phyloP scores from a whole-genome alignment of 176 grass and related monocot species.

The Pontederia paniculata region DNA sequence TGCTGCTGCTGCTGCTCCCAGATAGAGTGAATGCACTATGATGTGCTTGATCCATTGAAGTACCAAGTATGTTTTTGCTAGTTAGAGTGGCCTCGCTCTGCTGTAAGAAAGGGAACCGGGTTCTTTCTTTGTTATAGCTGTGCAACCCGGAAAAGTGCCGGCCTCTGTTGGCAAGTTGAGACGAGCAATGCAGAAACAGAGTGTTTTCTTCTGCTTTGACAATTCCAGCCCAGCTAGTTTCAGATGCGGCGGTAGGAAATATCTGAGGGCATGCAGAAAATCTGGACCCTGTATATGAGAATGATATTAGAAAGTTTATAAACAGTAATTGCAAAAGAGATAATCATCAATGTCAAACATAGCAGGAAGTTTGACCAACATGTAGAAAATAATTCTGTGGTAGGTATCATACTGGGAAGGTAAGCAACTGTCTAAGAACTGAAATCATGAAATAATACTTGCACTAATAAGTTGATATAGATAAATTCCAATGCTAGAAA shows the following conservation, averaged over 20 bases:
- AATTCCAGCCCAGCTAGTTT: constrained; percentile 30
- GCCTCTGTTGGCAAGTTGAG: constrained; percentile 28
- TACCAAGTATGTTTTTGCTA: not conserved
- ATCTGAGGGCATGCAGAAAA: constrained; percentile 38
- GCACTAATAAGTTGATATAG: too few relatives aligned
- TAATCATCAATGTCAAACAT: too few relatives aligned
- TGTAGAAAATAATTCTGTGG: too few relatives aligned
- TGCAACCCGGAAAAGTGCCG: constrained; percentile 2
- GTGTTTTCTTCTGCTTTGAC: constrained; percentile 38
- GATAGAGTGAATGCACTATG: constrained; percentile 22
- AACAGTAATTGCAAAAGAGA: too few relatives aligned
- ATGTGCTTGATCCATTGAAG: constrained; percentile 28
- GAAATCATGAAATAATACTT: too few relatives aligned
- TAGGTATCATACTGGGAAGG: too few relatives aligned
- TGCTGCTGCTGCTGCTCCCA: constrained; percentile 45
- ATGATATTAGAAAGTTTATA: too few relatives aligned
- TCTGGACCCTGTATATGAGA: constrained; percentile 26
- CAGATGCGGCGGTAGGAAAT: constrained; percentile 35
- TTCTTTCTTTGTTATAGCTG: constrained; percentile 35
- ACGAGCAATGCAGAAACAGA: constrained; percentile 22
- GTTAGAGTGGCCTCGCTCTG: not conserved
- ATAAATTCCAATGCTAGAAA: too few relatives aligned
- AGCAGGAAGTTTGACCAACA: too few relatives aligned
- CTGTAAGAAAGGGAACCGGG: constrained; percentile 39
- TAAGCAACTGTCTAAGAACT: too few relatives aligned